Base-by-base conservation (phyloP, 495 filamentous ascomycete genomes). In the Aspergillus saccharolyticus region DNA sequence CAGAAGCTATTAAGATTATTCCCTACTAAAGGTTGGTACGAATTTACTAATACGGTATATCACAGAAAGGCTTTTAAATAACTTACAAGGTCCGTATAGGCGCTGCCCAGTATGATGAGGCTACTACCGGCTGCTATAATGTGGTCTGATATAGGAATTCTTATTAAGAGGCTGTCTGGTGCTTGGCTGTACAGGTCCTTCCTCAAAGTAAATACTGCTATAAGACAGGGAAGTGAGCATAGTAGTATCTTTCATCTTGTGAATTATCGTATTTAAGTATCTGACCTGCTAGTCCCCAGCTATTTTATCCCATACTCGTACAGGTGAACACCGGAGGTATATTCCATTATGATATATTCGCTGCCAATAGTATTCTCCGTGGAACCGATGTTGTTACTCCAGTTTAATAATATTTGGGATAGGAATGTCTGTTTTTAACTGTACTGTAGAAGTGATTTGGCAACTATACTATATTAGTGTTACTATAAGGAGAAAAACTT, bases 321-420 rank as follows among this genome's bases (percentile, higher is more conserved):
- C 45, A 78, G 56, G 44, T 59, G 63, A 56, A 74, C 52, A 16
- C 77, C 77, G 44, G 52, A 15, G 6, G 66, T 68, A 65, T 75
- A 65, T 49, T 77, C 70, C 66, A 72, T 74, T 42, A 79, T 75
- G 22, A 78, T 77, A 59, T 79, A 77, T 61, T 79, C 74, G 47
- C 56, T 68, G 20, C 75, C 73, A 60, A 74, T 63, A 39, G 53
- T 16, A 50, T 74, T 78, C n/a, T 54, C 57, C 9, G 45, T 33
- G 51, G 71, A 63, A 42, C 65, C 63, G 42, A 47, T 43, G 45
- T 64, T 56, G 25, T 57, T 7, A 44, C 62, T 73, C 69, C 74
- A 78, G 54, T 72, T n/a, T 74, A 19, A 77, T 68, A 39, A 78
- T 69, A 57, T 60, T 69, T 14, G 71, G 74, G 33, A 77, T 73